phyloP scores from a whole-genome alignment of 2,329 filamentous ascomycete species.

The Ophiostoma tasmaniense region DNA sequence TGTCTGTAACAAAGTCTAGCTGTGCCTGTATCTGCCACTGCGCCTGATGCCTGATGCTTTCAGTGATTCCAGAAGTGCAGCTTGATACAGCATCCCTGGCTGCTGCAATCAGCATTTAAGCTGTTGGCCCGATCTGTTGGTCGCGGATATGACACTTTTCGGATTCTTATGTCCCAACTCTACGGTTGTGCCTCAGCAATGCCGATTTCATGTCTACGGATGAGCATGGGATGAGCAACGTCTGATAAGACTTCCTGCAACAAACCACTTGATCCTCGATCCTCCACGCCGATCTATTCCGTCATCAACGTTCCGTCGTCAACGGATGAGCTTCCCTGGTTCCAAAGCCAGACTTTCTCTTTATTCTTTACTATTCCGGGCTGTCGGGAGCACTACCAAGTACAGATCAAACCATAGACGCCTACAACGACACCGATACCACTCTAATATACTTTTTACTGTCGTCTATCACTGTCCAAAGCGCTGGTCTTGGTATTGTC shows the following conservation, averaged over 20 bases:
- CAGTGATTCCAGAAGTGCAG: not conserved
- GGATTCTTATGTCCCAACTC: too few species aligned
- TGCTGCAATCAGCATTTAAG: not conserved
- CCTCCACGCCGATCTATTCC: not conserved
- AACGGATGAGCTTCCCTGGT: not conserved
- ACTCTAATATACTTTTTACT: not conserved
- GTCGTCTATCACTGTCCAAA: not conserved
- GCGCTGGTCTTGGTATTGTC: not conserved
- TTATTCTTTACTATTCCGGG: not conserved
- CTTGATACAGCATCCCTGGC: not conserved
- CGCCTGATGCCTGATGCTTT: not conserved
- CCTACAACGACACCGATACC: not conserved
- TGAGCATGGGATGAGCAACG: not conserved
- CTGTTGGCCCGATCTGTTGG: not conserved
- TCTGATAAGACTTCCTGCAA: not conserved
- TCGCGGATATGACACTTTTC: not conserved
- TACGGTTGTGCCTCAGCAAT: too few species aligned
- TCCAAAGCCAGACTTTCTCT: not conserved
- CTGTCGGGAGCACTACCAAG: not conserved
- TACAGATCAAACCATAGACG: not conserved
- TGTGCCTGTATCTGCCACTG: too few species aligned
- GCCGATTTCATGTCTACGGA: not conserved
- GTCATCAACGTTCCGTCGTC: not conserved
- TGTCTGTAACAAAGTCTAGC: too few species aligned
- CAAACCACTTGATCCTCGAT: not conserved